Evolutionary conservation across 305 asterid genomes (phyloP), one percentile per base, ranked within the genome.

Genomic region (Solanum hybrid): DNA sequence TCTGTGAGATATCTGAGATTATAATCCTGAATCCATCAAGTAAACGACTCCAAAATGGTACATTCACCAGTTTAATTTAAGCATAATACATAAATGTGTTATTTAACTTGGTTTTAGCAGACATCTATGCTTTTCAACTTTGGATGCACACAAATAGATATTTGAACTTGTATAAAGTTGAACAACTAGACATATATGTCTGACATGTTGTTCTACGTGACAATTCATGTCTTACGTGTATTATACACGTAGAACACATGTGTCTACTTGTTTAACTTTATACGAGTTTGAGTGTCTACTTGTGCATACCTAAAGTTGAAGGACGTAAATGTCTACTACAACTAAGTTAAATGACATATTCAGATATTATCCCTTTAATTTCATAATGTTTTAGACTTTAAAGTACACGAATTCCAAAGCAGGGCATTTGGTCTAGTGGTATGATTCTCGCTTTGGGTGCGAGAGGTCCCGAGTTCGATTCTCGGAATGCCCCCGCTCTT

Each of bases 381-480:
- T 32, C 1, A 9, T 73, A 7, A 29, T 7, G 1, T 1, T 7
- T 1, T 3, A 42, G 1, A 14, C 9, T 7, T 4, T 2, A 7
- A 5, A 16, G 82, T 16, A 2, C 27, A 9, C 1, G 1, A 2
- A 2, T 20, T 17, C 2, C 82, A 9, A 77, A 9, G 27, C n/a
- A 11, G 89, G 89, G 89, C 85, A 76, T 88, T 88, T 88, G 89
- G 89, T 88, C 89, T 88, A 76, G 89, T 95, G 98, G 99, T 95
- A 95, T 95, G 97, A 95, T 95, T 94, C 97, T 97, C 97, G 97
- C 97, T 96, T 96, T 87, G 98, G 98, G 98, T 94, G 99, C 97
- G 97, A 94, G 98, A 96, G 98, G 98, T 97, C 98, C 97, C 92
- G 98, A 97, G 98, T 97, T 96, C 94, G 95, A 95, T 95, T 97